These are phyloP conservation scores for Moesziomyces sp. DNA, from an alignment of 1,284 basidiomycete genomes.

Conservation along the genomic window DNA sequence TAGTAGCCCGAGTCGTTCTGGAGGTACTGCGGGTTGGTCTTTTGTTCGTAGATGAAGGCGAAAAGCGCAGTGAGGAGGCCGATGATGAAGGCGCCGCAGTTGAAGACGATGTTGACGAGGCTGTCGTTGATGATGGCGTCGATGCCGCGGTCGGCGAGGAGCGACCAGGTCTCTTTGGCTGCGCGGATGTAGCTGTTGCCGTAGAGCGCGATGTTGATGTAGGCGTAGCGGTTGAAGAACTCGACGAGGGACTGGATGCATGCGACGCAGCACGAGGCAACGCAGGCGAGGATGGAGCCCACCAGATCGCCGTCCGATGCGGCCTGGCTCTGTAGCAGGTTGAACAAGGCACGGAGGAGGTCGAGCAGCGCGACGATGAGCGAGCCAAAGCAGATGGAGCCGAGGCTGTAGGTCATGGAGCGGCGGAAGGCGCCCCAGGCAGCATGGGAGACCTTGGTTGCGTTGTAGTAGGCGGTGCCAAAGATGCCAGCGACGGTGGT, in stretches of 20 bases:
- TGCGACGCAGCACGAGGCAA: conserved; percentile 77
- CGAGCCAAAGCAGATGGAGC: conserved; percentile 88
- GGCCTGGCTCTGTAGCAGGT: conserved; percentile 77
- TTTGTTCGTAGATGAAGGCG: conserved; percentile 79
- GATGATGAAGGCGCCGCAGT: conserved; percentile 75
- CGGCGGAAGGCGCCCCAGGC: conserved; percentile 75
- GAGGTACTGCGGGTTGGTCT: conserved; percentile 58
- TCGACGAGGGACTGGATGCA: conserved; percentile 69
- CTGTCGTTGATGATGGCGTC: conserved; percentile 87
- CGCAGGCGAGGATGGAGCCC: conserved; percentile 79
- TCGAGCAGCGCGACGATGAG: conserved; percentile 89
- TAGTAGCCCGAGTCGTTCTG: conserved; percentile 50
- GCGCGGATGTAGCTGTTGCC: conserved; percentile 86
- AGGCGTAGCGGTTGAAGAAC: conserved; percentile 71
- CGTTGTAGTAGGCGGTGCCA: conserved; percentile 59
- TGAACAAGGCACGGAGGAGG: conserved; percentile 77
- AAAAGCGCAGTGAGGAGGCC: conserved; percentile 82
- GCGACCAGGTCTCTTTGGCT: conserved; percentile 89
- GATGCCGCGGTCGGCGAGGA: conserved; percentile 82
- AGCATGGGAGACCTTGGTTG: conserved; percentile 75
- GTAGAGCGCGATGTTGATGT: conserved; percentile 86
- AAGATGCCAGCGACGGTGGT: conserved; percentile 60
- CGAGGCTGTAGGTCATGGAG: conserved; percentile 84
- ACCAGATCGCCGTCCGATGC: conserved; percentile 79
- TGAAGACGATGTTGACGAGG: conserved; percentile 75